These are phyloP conservation scores for Phoenix roebelenii DNA, from an alignment of 176 grass and related monocot species.

Conservation along the genomic window DNA sequence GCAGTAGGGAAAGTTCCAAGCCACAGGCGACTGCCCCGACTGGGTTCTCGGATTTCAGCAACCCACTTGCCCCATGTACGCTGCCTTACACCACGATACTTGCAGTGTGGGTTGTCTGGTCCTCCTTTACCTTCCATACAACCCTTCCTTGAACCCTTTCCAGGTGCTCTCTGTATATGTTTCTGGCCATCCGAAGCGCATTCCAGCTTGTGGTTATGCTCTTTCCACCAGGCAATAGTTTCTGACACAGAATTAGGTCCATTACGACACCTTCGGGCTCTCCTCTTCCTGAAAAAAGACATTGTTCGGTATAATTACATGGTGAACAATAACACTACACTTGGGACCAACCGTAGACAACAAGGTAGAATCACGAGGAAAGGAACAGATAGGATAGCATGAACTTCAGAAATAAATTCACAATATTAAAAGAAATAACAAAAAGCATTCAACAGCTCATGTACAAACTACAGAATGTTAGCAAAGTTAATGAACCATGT, in stretches of 20 bases:
- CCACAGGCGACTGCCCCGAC: slow-evolving; percentile 59
- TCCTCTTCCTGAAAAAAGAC: slow-evolving; percentile 42
- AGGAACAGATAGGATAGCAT: too few relatives aligned
- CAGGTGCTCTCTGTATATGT: slow-evolving; percentile 35
- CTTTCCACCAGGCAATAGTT: slow-evolving; percentile 49
- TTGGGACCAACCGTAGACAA: neutral
- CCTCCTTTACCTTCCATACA: slow-evolving; percentile 96
- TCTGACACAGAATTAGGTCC: slow-evolving; percentile 52
- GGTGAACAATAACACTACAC: neutral
- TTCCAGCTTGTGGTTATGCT: slow-evolving; percentile 43
- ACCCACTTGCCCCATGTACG: slow-evolving; percentile 96
- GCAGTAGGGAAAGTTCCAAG: slow-evolving; percentile 72
- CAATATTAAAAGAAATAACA: too few relatives aligned
- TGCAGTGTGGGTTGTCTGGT: slow-evolving; percentile 57
- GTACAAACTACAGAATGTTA: too few relatives aligned
- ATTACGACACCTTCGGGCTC: slow-evolving; percentile 37
- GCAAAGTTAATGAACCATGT: too few relatives aligned
- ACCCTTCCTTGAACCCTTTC: slow-evolving; percentile 88
- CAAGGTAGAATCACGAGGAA: neutral
- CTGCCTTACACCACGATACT: slow-evolving; percentile 75
- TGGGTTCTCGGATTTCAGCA: slow-evolving; percentile 80
- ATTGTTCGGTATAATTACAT: too few relatives aligned
- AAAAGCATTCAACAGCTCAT: too few relatives aligned
- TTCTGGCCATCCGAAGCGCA: slow-evolving; percentile 5
- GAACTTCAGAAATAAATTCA: too few relatives aligned